Conservation (phyloP, 345 rosid species). For the Lepidium didymum region DNA sequence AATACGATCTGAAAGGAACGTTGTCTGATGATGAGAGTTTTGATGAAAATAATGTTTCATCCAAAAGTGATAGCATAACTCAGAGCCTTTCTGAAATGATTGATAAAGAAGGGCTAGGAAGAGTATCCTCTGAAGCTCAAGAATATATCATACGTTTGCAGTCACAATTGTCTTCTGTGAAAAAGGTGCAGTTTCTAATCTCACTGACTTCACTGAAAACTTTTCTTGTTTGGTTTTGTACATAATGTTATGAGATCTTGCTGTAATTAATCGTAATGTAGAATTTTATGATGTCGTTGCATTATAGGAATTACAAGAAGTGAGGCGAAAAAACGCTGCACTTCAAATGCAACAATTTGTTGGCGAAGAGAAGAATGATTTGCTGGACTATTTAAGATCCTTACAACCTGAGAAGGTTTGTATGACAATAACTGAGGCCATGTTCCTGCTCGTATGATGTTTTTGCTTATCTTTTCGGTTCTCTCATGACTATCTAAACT, state of each 20-base stretch:
- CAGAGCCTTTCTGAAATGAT: slow-evolving; percentile 33
- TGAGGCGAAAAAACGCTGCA: slow-evolving; percentile 80
- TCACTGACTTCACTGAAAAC: background rate
- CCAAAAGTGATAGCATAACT: slow-evolving; percentile 22
- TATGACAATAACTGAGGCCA: background rate
- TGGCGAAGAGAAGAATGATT: slow-evolving; percentile 96
- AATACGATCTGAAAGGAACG: slow-evolving; percentile 35
- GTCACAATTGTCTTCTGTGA: slow-evolving; percentile 60
- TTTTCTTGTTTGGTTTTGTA: background rate
- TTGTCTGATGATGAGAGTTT: slow-evolving; percentile 26
- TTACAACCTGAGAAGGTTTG: slow-evolving; percentile 90
- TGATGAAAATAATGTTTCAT: slow-evolving; percentile 28
- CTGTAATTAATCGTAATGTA: background rate
- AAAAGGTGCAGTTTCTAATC: slow-evolving; percentile 47
- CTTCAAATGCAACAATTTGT: slow-evolving; percentile 99
- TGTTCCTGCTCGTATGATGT: background rate
- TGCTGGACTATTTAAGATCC: slow-evolving; percentile 88
- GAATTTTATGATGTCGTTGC: slow-evolving; percentile 10
- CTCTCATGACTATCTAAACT: background rate
- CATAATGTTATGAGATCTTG: background rate
- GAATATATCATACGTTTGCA: slow-evolving; percentile 64
- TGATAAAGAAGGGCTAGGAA: slow-evolving; percentile 48
- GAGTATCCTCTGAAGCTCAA: slow-evolving; percentile 63
- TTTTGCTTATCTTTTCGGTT: background rate
- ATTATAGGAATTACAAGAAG: slow-evolving; percentile 71